phyloP scores from a whole-genome alignment of 2,329 filamentous ascomycete species.

The Penicillium sp. region DNA sequence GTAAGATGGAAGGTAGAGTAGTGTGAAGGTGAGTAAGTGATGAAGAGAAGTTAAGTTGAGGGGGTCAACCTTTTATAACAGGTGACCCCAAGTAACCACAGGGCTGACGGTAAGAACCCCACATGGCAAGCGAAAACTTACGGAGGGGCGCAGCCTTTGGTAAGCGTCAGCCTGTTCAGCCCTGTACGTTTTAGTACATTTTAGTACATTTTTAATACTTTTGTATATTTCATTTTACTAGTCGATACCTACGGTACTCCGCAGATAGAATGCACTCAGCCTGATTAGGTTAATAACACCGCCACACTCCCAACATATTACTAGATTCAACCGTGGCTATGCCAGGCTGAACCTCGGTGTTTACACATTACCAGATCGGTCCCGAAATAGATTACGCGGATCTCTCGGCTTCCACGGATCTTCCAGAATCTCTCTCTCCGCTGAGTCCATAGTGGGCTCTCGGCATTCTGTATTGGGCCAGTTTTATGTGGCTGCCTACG shows the following conservation, averaged over 20 bases:
- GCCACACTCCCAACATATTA: not conserved
- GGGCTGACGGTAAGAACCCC: constrained; percentile 9
- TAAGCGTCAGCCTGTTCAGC: constrained; percentile 2
- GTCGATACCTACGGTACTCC: too few relatives aligned
- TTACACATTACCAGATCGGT: not conserved
- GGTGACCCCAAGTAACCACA: constrained; percentile 5
- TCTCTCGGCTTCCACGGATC: constrained; percentile 11
- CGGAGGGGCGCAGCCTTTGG: constrained; percentile 7
- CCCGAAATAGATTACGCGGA: constrained; percentile 9
- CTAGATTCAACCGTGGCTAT: constrained; percentile 4
- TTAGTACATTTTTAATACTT: too few relatives aligned
- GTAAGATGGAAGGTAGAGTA: not conserved
- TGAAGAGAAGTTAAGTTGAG: constrained; percentile 3
- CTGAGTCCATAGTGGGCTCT: not conserved
- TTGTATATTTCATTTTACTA: not conserved
- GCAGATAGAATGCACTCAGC: not conserved
- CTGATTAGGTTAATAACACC: not conserved
- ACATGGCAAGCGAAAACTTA: constrained; percentile 8
- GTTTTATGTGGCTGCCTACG: constrained; percentile 7
- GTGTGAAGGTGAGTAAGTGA: constrained; percentile 2
- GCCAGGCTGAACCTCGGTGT: not conserved
- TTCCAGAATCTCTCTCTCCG: constrained; percentile 9
- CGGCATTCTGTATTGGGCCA: not conserved
- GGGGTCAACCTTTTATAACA: constrained; percentile 8
- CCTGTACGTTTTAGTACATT: not conserved